Percentiles rank a stretch among this genome's conserved stretches.
phyloP scores from a whole-genome alignment of 2,329 filamentous ascomycete genomes.

The Macrophomina tecta region DNA sequence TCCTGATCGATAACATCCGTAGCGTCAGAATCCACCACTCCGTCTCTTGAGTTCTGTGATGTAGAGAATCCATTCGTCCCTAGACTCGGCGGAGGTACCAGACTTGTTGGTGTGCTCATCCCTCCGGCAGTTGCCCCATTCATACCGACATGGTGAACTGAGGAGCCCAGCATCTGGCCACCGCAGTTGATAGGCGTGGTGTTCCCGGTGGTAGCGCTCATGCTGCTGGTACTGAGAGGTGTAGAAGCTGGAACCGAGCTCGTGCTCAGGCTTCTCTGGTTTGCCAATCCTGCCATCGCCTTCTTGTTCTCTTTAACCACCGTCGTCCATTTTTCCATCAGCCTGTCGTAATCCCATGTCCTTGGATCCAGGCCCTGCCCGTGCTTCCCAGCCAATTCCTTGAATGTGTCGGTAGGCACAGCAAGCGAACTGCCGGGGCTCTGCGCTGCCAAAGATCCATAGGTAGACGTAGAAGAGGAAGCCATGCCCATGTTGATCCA shows the following conservation, averaged over 20 bases:
- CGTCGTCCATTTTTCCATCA: constrained; percentile 48
- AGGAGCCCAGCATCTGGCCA: neutral
- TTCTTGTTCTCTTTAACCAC: constrained; percentile 43
- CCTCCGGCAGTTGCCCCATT: constrained; percentile 9
- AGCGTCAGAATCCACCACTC: constrained; percentile 21
- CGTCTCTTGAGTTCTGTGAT: constrained; percentile 17
- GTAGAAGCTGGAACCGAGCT: constrained; percentile 9
- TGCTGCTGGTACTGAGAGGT: neutral
- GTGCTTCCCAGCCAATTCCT: constrained; percentile 45
- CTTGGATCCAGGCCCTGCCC: constrained; percentile 40
- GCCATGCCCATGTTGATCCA: constrained; percentile 35
- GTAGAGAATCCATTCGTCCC: constrained; percentile 9
- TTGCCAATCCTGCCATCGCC: constrained; percentile 39
- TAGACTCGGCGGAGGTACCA: neutral
- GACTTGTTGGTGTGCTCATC: constrained; percentile 13
- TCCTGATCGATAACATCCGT: constrained; percentile 26
- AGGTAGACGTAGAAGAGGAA: constrained; percentile 25
- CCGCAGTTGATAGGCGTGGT: constrained; percentile 11
- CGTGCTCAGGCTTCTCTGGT: constrained; percentile 40
- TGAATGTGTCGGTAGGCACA: constrained; percentile 44
- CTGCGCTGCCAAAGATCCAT: constrained; percentile 30
- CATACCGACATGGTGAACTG: constrained; percentile 11
- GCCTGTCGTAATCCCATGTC: constrained; percentile 49
- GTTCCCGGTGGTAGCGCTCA: neutral
- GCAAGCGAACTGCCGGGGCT: constrained; percentile 43